A percentile compares a stretch with the other conserved stretches of the same genome.
Evolutionary conservation across 164 flowering plant species (phyloP).

Genomic region (Nymphaea colorata): DNA sequence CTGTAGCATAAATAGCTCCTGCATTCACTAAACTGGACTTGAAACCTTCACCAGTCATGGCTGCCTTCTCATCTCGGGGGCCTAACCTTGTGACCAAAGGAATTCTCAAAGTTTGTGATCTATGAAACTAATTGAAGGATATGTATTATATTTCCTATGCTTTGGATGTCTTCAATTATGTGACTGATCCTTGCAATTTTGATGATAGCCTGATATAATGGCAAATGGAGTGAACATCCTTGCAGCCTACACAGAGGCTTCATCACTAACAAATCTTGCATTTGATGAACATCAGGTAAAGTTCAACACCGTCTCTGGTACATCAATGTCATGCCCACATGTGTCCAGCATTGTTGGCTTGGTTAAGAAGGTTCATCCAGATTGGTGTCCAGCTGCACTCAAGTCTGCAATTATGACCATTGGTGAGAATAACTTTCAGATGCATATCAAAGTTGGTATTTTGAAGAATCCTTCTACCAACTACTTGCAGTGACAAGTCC

Average conservation of each 20-base stretch:
- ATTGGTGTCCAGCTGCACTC: conserved; percentile 1
- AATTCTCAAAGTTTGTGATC: conserved; percentile 5
- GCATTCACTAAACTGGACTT: not conserved
- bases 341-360: conserved; percentile 6
- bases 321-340: conserved; percentile 15
- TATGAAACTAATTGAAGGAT: no score
- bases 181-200: not conserved
- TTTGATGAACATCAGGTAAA: not conserved
- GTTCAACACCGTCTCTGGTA: conserved; percentile 9
- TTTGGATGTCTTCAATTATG: no score
- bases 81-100: conserved; percentile 1
- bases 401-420: conserved; percentile 8
- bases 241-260: conserved; percentile 1
- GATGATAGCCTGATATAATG: not conserved
- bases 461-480: no score
- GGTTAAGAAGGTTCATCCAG: conserved; percentile 3
- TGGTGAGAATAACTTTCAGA: not conserved
- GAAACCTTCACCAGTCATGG: conserved; percentile 6
- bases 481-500: not conserved
- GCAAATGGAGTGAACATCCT: conserved; percentile 2
- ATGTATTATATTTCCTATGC: no score
- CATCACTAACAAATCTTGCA: not conserved
- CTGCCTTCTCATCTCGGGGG: conserved; percentile 10
- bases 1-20: not conserved
- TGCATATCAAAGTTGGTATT: no score